Evolutionary conservation across 2,329 filamentous ascomycete species (phyloP), one percentile per base, ranked within the genome.

Genomic region (Immersiporthe knoxdaviesiana): DNA sequence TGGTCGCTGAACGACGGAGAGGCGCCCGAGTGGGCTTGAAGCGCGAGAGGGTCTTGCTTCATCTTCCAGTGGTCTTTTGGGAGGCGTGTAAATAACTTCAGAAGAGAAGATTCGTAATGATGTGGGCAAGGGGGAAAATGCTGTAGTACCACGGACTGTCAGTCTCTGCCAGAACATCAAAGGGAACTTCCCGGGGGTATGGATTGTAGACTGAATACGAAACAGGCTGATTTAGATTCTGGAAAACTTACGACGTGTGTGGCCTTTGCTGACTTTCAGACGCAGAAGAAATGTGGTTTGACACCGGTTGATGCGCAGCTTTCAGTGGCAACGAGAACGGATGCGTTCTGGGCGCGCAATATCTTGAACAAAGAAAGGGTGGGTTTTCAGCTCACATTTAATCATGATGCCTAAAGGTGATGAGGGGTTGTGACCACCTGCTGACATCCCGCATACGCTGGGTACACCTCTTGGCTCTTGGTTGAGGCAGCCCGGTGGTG

Each of bases 31-130:
- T 1, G 4, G 3, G 2, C 3, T 16, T 54, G 58, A 8, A 32
- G 32, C 50, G 35, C 35, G 2, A 63, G 50, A 30, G 66, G 54
- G n/a, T 63, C 64, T 44, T 32, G 37, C 32, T 69, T 59, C 69
- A 70, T 70, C 18, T 41, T 63, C 4, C 3, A 3, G 7, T 30
- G 12, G 52, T 2, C 44, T 47, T 56, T 7, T 12, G n/a, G 12
- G n/a, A 11, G 52, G 24, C 12, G 24, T 52, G n/a, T 3, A 16
- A 6, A 27, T 24, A 52, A 27, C 10, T 21, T 21, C 24, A 52
- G n/a, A 27, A 14, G 30, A 35, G 2, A 21, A 12, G 12, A 11
- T 8, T 32, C 27, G 35, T 3, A 44, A 32, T 3, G 27, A 18
- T 10, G 30, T 37, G 56, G 10, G 21, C n/a, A n/a, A 37, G 16